Evolutionary conservation across 768 basidiomycete genomes (phyloP), one percentile per base, ranked within the genome.

Genomic region (Podaxis rugospora): DNA sequence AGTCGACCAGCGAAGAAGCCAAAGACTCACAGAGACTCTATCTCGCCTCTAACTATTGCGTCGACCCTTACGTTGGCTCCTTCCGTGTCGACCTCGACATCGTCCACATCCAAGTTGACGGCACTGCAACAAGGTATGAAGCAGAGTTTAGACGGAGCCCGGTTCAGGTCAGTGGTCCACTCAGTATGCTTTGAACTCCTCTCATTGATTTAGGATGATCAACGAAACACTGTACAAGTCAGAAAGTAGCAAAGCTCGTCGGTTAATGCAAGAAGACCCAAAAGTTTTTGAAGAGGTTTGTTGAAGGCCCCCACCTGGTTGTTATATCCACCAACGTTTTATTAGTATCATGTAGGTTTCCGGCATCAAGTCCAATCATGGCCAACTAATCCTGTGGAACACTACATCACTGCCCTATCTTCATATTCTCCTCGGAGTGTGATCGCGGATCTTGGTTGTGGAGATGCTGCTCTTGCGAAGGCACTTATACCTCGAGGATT

Each of bases 221-320:
- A 99, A 99, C 70, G 95, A 98, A 76, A 82, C 80, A 40, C 76
- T 99, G 32, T 99, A 99, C 76, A 96, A 95, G 65, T 89, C 88
- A 0, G 83, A 86, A 57, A 93, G 94, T 67, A 75, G 71, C 37
- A 78, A 89, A 46, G 92, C 93, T 13, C 82, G 83, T 63, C 75
- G 83, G 60, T 85, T 97, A 85, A 93, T 98, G 88, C 84, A 83
- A 70, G 82, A 88, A 32, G 90, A 96, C 70, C 88, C 91, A 6
- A 81, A 80, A 35, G 80, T 91, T 10, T 98, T 92, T 65, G 79
- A 88, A 57, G 95, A 98, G 72, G 95, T 96, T 74, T 71, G 66
- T 60, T 51, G 49, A 46, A 46, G 23, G 18, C 25, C 23, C 49
- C 57, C 57, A 13, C 21, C 27, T 7, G 27, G 7, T 56, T 23